Evolutionary conservation across 1,284 basidiomycete species (phyloP).

Genomic region (Naganishia albida): DNA sequence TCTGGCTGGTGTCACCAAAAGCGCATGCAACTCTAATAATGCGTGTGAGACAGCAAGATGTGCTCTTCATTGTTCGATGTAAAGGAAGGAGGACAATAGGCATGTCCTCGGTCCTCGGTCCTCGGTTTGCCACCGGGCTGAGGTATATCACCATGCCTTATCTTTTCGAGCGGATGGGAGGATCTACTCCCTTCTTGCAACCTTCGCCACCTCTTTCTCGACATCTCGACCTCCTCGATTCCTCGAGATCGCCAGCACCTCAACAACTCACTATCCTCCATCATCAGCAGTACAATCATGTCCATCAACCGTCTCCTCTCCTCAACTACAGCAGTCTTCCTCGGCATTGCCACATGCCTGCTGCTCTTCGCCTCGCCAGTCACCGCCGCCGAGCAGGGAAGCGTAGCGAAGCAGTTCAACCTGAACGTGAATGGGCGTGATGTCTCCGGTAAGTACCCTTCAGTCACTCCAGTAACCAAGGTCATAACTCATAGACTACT

Average conservation of each 20-base stretch:
- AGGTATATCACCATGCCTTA: no score
- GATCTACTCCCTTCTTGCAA: no score
- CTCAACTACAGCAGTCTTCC: background rate
- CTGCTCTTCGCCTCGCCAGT: background rate
- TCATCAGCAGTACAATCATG: conserved; percentile 1
- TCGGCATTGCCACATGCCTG: background rate
- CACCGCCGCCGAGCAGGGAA: background rate
- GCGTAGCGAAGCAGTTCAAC: conserved; percentile 16
- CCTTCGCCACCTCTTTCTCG: background rate
- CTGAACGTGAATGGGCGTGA: conserved; percentile 7
- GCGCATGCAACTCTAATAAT: no score
- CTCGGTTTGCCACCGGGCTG: no score
- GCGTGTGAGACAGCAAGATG: no score
- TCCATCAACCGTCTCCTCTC: background rate
- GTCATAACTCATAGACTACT: no score
- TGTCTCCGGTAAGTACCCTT: conserved; percentile 6
- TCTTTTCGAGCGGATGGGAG: no score
- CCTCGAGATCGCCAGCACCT: background rate
- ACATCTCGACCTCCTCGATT: background rate
- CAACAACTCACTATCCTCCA: background rate
- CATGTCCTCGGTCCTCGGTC: no score
- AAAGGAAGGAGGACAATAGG: no score
- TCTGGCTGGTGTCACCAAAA: background rate
- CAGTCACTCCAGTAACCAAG: no score
- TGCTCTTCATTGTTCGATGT: no score